These are phyloP conservation scores for Colletotrichum gigasporum DNA, from an alignment of 2,329 filamentous ascomycete species.

Conservation along the genomic window DNA sequence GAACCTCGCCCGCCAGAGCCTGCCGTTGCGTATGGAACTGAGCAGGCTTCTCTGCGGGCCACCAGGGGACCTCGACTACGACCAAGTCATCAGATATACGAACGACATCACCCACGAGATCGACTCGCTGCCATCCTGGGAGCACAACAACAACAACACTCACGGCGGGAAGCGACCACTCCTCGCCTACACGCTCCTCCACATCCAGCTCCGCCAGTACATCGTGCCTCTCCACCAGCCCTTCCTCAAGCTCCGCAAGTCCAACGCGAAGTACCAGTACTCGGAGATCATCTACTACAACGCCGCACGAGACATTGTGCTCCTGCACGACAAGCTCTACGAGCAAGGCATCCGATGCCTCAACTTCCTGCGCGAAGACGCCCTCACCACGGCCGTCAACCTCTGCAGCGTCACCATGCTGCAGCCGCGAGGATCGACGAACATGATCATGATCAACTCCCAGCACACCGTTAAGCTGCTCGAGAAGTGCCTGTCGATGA, in stretches of 20 bases:
- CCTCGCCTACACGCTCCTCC: constrained; percentile 67
- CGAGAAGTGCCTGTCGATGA: constrained; percentile 68
- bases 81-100: constrained; percentile 69
- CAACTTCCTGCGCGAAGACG: constrained; percentile 69
- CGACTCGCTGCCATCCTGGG: constrained; percentile 67
- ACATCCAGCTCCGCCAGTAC: constrained; percentile 69
- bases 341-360: constrained; percentile 67
- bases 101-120: constrained; percentile 70
- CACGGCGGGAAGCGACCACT: constrained; percentile 62
- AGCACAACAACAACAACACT: constrained; percentile 44
- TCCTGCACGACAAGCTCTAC: constrained; percentile 69
- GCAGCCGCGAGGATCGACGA: constrained; percentile 66
- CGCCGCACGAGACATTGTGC: constrained; percentile 67
- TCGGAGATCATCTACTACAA: constrained; percentile 73
- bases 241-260: constrained; percentile 67
- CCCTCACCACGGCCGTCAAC: constrained; percentile 68
- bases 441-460: constrained; percentile 71
- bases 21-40: constrained; percentile 65
- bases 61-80: constrained; percentile 65
- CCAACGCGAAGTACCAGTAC: constrained; percentile 69
- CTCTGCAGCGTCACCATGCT: constrained; percentile 69
- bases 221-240: constrained; percentile 70
- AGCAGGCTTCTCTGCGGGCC: constrained; percentile 65
- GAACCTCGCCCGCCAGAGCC: constrained; percentile 64
- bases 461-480: constrained; percentile 69